These are phyloP conservation scores for Closterium sp. DNA, from an alignment of 139 green algal genomes.

Conservation along the genomic window DNA sequence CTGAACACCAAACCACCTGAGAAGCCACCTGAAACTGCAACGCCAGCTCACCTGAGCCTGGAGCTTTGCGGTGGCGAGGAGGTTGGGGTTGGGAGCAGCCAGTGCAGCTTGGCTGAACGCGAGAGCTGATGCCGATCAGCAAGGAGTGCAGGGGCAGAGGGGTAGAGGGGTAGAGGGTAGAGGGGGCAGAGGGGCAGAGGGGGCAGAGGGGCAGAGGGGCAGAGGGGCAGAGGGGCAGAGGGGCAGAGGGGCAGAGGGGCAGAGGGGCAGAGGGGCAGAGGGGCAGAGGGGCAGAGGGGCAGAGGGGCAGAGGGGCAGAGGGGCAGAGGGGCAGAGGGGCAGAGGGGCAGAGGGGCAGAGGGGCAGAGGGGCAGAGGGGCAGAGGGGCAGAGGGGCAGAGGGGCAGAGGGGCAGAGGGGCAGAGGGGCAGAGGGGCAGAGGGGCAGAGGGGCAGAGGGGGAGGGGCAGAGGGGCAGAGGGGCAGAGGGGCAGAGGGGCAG, in stretches of 20 bases:
- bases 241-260: neutral
- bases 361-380: neutral
- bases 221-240: neutral
- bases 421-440: neutral
- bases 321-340: neutral
- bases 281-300: too few species aligned
- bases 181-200: too few species aligned
- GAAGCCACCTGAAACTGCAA: neutral
- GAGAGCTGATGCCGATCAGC: neutral
- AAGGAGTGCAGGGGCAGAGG: too few species aligned
- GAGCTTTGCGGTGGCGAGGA: constrained; percentile 3
- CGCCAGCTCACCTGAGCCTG: constrained; percentile 12
- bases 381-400: neutral
- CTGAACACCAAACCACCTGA: neutral
- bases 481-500: neutral
- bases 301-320: neutral
- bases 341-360: neutral
- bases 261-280: neutral
- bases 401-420: neutral
- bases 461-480: neutral
- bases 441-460: too few species aligned
- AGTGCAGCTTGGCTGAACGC: neutral
- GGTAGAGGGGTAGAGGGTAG: neutral
- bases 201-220: neutral
- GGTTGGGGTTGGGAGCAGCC: neutral